Evolutionary conservation across 257 asterid species (phyloP).

Genomic region (Vinca minor): DNA sequence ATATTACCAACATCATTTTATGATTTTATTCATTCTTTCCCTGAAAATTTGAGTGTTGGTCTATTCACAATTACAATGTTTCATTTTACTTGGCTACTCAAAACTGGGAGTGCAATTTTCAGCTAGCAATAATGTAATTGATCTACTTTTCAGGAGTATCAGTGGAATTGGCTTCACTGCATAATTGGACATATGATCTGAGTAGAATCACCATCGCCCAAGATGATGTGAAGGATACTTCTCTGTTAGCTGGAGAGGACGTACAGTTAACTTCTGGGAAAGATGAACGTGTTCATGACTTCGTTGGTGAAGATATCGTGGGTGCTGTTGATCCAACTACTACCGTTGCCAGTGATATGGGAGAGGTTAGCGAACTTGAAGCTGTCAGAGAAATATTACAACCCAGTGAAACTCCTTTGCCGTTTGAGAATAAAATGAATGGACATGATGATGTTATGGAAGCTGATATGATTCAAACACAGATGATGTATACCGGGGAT

Average conservation of each 20-base stretch:
- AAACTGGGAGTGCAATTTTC: background rate
- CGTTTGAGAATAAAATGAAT: constrained; percentile 23
- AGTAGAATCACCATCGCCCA: constrained; percentile 38
- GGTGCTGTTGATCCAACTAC: constrained; percentile 20
- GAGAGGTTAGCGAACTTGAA: constrained; percentile 21
- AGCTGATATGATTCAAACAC: constrained; percentile 16
- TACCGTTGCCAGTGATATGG: constrained; percentile 19
- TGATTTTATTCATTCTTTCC: background rate
- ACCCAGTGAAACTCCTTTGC: constrained; percentile 23
- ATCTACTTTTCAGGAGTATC: constrained; percentile 48
- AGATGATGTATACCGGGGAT: constrained; percentile 19
- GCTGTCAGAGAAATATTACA: constrained; percentile 23
- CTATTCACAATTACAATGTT: background rate
- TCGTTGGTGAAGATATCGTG: constrained; percentile 14
- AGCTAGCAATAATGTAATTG: constrained; percentile 17
- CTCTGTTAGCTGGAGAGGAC: constrained; percentile 26
- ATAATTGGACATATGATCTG: constrained; percentile 48
- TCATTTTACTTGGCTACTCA: background rate
- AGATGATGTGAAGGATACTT: constrained; percentile 27
- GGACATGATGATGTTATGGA: constrained; percentile 22
- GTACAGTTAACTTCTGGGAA: constrained; percentile 26
- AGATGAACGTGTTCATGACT: constrained; percentile 25
- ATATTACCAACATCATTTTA: background rate
- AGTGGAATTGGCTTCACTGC: constrained; percentile 48
- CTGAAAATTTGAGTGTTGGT: background rate